Evolutionary conservation across 495 filamentous ascomycete genomes (phyloP), one percentile per base, ranked within the genome.

Genomic region (Penicillium waksmanii): DNA sequence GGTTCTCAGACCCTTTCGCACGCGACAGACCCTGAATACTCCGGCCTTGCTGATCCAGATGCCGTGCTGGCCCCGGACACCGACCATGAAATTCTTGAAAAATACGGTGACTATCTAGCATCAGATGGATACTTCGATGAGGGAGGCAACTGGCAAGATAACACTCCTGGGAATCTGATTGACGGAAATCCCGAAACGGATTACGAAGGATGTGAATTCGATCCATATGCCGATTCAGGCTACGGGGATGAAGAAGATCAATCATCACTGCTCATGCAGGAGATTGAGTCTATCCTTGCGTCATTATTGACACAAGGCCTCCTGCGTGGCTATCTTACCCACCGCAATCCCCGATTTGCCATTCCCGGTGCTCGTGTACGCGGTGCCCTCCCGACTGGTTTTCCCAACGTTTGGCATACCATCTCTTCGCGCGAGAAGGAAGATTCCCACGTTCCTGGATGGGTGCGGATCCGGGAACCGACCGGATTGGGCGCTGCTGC

Each of bases 301-400:
- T 89, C 88, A 2, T 77, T 97, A 7, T 82, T 96, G 15, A 86
- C 88, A 27, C 91, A 96, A 70, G 89, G 88, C 8, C 77, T 97
- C n/a, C 80, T 97, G 51, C 86, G 87, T 56, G 95, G 95, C 5
- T 98, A 93, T 63, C 82, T 97, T 21, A 90, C 90, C 11, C 90
- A 95, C 63, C 77, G 81, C 34, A 86, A 87, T 63, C 82, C 79
- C 27, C 85, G 86, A 18, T 96, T 96, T 60, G 93, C 92, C 5
- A 88, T 97, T 36, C 84, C 89, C 27, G 93, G 95, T 7, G 85
- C 91, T 15, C 90, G 89, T 66, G 74, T 82, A 51, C 84, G 77
- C 1, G 81, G 82, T 2, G 81, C 85, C 1, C 65, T 90, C 49
- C 80, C 82, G 5, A 87, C 83, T 1, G 86, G 86, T 1, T 89